Evolutionary conservation across 2,329 filamentous ascomycete genomes (phyloP), one percentile per base, ranked within the genome.

Genomic region (Botryotinia convoluta): DNA sequence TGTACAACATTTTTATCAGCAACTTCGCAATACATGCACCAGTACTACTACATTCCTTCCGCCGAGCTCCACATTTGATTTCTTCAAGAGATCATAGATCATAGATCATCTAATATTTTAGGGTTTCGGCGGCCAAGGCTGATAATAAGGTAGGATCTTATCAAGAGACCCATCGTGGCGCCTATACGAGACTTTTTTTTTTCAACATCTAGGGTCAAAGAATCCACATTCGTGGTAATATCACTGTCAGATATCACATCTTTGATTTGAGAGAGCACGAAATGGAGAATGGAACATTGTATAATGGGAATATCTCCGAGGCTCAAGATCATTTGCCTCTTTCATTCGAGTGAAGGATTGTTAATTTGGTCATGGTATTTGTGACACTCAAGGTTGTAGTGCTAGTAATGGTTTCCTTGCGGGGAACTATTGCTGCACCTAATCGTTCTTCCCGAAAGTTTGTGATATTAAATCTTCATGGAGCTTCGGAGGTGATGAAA

Each of bases 1-100:
- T 39, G 32, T 51, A 68, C 65, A 48, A 68, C 65, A 68, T 57
- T 68, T 57, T 26, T 18, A 57, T 57, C 35, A 68, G 37, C 14
- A 42, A 57, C 26, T 42, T 42, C 37, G 48, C 48, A 68, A 68
- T 57, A 67, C 22, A 32, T 42, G 65, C 65, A 42, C 29, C 37
- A 7, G 51, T 57, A 57, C 51, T 29, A 32, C 35, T 37, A 22
- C 48, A 22, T 32, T 42, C 18, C 51, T 57, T 57, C 48, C 35
- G 10, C n/a, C 12, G 48, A 57, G 35, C 37, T 51, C 65, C 65
- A 37, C 35, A n/a, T 48, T 57, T 16, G 51, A 12, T n/a, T 22
- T 26, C 35, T 57, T 54, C 64, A 42, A 39, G 18, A 26, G 37
- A 68, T 39, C 32, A 14, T 39, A 26, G 37, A 68, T 39, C 32